Base-by-base conservation (phyloP, 2,329 filamentous ascomycete genomes). In the Cryoendolithus antarcticus region DNA sequence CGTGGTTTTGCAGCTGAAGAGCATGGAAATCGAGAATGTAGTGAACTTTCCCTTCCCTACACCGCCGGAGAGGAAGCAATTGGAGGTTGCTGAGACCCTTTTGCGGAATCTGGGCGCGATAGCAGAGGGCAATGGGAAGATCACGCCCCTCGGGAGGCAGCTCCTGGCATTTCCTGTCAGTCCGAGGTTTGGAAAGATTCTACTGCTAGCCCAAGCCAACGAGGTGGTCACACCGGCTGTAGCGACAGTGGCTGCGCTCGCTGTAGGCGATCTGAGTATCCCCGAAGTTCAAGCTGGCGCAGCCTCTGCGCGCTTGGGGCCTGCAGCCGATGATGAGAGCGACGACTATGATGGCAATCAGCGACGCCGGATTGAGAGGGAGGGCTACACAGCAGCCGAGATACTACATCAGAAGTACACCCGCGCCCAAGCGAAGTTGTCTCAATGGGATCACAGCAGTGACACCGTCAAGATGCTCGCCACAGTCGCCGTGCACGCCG, bases 41-140 rank as follows among this genome's bases (percentile, higher is more conserved):
- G 74, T 85, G 57, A 93, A 91, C 60, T 98, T 98, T 58, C 91
- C 93, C 1, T 98, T 96, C 58, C 91, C 91, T 3, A 96, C 89
- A 9, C 79, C 86, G 0, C 91, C 91, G 2, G 80, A 86, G 51
- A 72, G 78, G 9, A 69, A 77, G 38, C 84, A 78, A 46, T 69
- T 98, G 12, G 74, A 75, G 35, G 85, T 82, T 55, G 86, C 91
- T 1, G 91, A 98, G 63, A 86, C 81, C 54, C 70, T 95, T 6
- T 69, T 98, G 6, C 79, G 75, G 34, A 93, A 94, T 56, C 72
- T 98, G 3, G 85, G 85, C 1, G 91, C 89, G 1, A 69, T 96
- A 27, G 76, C 77, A 8, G 50, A 72, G 0, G 70, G 72, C 7
- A 43, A 34, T 13, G 85, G 86, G 1, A 75, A 81, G 50, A 79